Evolutionary conservation across 805 yeast genomes (phyloP), one percentile per base, ranked within the genome.

Genomic region (Metschnikowia picachoensis): DNA sequence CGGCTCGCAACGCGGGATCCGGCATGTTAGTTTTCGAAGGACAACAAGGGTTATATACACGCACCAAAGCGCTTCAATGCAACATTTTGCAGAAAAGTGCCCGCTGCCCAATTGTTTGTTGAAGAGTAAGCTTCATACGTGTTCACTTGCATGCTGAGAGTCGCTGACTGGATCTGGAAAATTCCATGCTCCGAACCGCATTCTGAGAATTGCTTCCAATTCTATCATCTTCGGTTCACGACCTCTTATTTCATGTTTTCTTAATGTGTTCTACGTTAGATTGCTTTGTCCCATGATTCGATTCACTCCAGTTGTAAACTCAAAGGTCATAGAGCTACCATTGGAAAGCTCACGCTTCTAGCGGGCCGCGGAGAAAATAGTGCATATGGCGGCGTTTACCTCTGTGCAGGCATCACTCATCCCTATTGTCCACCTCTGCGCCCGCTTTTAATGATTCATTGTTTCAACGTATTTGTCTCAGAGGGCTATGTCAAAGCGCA

Each of bases 401-500:
- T 30, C 32, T 30, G 12, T 7, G 32, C 32, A 30, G n/a, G n/a
- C 6, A 37, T 13, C 30, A 27, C 10, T 12, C 14, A 13, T 17
- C 3, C 12, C 30, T 10, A 32, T 39, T 39, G 36, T 39, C 32
- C 37, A n/a, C 4, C 15, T 27, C 37, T 27, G 43, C 43, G 43
- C 37, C 31, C 33, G 43, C 15, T 40, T 33, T 40, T n/a, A 25
- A 16, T 12, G 15, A 14, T 15, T n/a, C 14, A 40, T 40, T 40
- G 43, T 39, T 7, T 17, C 17, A 13, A 39, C 13, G 34, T 11
- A 33, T 8, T 14, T 6, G 43, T 31, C 37, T 7, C 14, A 20
- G 37, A 40, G 43, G 20, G 43, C 37, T 40, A 33, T 40, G 43
- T 31, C 32, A 15, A 20, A 28, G 33, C 32, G 8, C 27, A 34